phyloP scores from a whole-genome alignment of 371 early-diverging fungal species.

The Mucor irregularis region DNA sequence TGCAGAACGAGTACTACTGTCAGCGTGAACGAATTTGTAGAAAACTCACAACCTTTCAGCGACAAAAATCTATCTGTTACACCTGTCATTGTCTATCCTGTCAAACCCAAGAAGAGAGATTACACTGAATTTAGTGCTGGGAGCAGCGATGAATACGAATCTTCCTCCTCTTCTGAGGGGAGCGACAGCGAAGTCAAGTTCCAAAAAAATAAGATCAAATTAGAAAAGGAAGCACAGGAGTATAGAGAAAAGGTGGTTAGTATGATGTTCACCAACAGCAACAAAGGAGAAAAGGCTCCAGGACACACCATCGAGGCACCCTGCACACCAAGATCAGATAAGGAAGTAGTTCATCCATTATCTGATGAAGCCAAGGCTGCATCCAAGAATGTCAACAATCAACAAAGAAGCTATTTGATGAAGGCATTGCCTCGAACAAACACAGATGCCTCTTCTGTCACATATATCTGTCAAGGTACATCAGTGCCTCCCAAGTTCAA shows the following conservation, averaged over 20 bases:
- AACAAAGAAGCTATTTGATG: slow-evolving; percentile 15
- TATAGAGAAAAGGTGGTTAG: slow-evolving; percentile 37
- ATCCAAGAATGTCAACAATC: neutral
- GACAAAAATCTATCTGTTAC: slow-evolving; percentile 70
- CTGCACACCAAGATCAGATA: slow-evolving; percentile 29
- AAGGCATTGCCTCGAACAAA: slow-evolving; percentile 45
- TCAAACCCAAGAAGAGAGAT: slow-evolving; percentile 15
- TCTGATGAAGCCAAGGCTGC: neutral
- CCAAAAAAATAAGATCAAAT: neutral
- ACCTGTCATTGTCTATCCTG: slow-evolving; percentile 63
- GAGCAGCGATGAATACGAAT: neutral
- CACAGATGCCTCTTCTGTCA: slow-evolving; percentile 51
- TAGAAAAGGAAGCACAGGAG: slow-evolving; percentile 23
- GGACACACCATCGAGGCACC: slow-evolving; percentile 40
- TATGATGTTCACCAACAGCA: slow-evolving; percentile 47
- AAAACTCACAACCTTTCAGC: slow-evolving; percentile 29
- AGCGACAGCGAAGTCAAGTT: neutral
- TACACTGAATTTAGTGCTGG: neutral
- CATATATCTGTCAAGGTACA: slow-evolving; percentile 81
- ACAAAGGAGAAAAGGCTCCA: slow-evolving; percentile 22
- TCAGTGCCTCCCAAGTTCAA: slow-evolving; percentile 84
- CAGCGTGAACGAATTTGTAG: slow-evolving; percentile 46
- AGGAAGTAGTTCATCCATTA: slow-evolving; percentile 14
- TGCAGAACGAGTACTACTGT: slow-evolving; percentile 49
- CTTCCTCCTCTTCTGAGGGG: neutral